Conservation (phyloP, 352 stramenopile genomes). For the Blastocystis sp. region DNA sequence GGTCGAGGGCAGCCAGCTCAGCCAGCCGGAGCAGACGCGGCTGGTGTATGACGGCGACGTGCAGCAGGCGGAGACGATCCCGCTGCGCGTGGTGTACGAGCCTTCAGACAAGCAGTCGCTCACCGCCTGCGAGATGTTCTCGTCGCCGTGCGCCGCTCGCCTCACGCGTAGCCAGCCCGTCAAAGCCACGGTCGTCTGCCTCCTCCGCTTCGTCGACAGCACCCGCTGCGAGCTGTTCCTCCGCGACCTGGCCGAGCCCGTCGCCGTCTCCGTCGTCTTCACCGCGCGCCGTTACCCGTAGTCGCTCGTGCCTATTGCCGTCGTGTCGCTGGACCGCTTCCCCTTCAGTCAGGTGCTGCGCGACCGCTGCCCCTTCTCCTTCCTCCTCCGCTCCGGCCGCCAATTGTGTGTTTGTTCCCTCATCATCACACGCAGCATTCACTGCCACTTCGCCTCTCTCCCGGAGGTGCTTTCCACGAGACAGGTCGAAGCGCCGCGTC, state of each 20-base stretch:
- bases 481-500: not conserved
- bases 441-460: not conserved
- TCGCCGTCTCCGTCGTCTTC: not conserved
- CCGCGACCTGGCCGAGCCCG: not conserved
- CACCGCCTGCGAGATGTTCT: not conserved
- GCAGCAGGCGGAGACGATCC: not conserved
- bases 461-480: not conserved
- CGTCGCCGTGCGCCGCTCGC: not conserved
- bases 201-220: not conserved
- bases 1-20: not conserved
- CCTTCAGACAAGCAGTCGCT: not conserved
- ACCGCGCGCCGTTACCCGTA: not conserved
- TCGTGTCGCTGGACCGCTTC: not conserved
- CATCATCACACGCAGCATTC: not conserved
- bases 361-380: constrained; percentile 23
- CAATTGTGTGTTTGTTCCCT: not conserved
- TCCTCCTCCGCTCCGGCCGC: not conserved
- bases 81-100: not conserved
- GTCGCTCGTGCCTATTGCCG: not conserved
- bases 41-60: not conserved
- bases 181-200: not conserved
- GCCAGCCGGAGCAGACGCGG: not conserved
- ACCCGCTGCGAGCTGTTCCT: not conserved
- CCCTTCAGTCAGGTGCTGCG: not conserved
- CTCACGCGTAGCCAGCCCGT: not conserved